phyloP scores from a whole-genome alignment of 1,284 basidiomycete species.

The Golubevia pallescens region DNA sequence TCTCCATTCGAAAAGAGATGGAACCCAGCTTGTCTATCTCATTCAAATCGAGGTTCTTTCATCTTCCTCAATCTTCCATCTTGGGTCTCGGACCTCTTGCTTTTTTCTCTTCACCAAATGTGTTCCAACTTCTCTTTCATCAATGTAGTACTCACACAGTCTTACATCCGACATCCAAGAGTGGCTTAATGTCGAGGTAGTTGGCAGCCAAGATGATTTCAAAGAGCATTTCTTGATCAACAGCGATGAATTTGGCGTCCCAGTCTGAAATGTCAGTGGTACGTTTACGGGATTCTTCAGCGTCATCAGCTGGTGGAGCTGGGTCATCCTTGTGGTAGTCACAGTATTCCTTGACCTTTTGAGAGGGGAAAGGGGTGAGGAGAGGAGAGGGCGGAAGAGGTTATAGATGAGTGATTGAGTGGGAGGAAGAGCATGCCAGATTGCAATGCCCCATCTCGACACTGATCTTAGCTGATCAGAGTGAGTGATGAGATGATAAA shows the following conservation, averaged over 20 bases:
- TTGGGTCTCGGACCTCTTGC: too few relatives aligned
- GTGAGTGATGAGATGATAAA: not conserved
- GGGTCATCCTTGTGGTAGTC: slow-evolving; percentile 60
- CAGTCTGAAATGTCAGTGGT: slow-evolving; percentile 63
- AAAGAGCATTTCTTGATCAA: slow-evolving; percentile 74
- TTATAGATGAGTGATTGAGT: not conserved
- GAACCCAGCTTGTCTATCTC: too few relatives aligned
- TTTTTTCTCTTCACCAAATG: too few relatives aligned
- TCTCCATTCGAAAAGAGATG: too few relatives aligned
- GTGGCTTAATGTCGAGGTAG: slow-evolving; percentile 98
- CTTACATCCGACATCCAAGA: slow-evolving; percentile 99
- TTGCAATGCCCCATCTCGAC: not conserved
- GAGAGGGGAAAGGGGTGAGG: not conserved
- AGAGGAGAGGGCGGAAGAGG: not conserved
- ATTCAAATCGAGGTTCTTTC: too few relatives aligned
- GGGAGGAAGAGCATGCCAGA: not conserved
- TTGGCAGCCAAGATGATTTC: slow-evolving; percentile 99
- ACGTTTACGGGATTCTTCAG: slow-evolving; percentile 59
- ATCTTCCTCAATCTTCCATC: too few relatives aligned
- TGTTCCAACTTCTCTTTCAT: too few relatives aligned
- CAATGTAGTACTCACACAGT: slow-evolving; percentile 72
- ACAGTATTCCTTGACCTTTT: slow-evolving; percentile 62
- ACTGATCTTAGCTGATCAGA: not conserved
- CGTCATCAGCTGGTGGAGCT: slow-evolving; percentile 49
- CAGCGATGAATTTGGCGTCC: slow-evolving; percentile 64